phyloP scores from a whole-genome alignment of 441 rosid species.

The Populus hybrid region DNA sequence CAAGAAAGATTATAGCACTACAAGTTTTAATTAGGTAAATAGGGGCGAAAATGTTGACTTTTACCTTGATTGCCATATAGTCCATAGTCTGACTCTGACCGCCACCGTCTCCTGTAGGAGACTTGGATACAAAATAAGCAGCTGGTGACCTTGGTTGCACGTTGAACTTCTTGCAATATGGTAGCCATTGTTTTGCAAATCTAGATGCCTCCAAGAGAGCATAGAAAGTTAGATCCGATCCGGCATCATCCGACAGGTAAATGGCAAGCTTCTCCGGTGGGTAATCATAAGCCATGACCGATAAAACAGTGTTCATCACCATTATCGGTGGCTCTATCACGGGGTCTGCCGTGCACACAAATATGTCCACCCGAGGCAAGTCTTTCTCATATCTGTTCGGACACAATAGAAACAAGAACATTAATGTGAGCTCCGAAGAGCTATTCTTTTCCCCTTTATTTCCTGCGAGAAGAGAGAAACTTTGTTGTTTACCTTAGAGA shows the following conservation, averaged over 20 bases:
- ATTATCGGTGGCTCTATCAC: constrained; percentile 58
- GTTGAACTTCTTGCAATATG: constrained; percentile 43
- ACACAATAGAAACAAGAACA: not conserved
- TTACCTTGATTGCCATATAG: constrained; percentile 35
- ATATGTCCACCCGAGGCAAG: constrained; percentile 61
- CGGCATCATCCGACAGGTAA: constrained; percentile 77
- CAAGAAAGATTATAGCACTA: not conserved
- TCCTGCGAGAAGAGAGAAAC: not conserved
- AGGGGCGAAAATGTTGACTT: not conserved
- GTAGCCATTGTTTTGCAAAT: constrained; percentile 63
- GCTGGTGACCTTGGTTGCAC: constrained; percentile 50
- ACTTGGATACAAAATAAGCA: constrained; percentile 31
- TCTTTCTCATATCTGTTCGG: constrained; percentile 29
- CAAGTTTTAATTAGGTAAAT: not conserved
- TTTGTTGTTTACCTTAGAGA: constrained; percentile 28
- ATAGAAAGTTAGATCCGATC: constrained; percentile 58
- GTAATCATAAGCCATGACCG: constrained; percentile 61
- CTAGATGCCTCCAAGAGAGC: constrained; percentile 65
- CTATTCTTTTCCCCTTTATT: not conserved
- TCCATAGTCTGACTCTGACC: constrained; percentile 3
- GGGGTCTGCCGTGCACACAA: constrained; percentile 85
- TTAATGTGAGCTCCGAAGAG: not conserved
- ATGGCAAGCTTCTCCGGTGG: constrained; percentile 58
- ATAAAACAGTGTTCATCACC: constrained; percentile 68
- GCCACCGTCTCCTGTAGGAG: not conserved